Evolutionary conservation across 495 filamentous ascomycete genomes (phyloP).

Genomic region (Patellaria atrata): DNA sequence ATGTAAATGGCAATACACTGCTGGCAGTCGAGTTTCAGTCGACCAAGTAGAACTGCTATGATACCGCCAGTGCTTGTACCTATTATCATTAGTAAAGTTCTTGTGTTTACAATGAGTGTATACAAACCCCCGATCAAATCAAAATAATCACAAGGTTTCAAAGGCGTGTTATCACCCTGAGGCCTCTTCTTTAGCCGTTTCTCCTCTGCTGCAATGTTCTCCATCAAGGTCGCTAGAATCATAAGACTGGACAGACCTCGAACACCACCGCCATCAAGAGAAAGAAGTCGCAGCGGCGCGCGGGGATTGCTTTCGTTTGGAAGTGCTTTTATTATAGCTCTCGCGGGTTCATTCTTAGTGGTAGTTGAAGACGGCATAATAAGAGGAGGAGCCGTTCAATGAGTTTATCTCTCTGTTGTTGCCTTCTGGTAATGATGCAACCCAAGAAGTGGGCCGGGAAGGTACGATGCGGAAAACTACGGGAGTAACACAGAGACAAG

Average conservation of each 20-base stretch:
- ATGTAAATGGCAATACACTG: slow-evolving; percentile 19
- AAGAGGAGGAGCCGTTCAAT: too few relatives aligned
- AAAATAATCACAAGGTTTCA: slow-evolving; percentile 21
- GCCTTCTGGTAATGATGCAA: too few relatives aligned
- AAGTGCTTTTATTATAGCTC: too few relatives aligned
- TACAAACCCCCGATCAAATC: slow-evolving; percentile 10
- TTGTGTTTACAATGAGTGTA: neutral
- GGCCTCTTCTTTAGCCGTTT: slow-evolving; percentile 11
- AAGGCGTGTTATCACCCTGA: slow-evolving; percentile 7
- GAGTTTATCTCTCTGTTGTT: too few relatives aligned
- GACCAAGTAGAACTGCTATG: slow-evolving; percentile 21
- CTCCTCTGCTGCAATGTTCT: slow-evolving; percentile 17
- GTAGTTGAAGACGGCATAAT: too few relatives aligned
- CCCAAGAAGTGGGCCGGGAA: too few relatives aligned
- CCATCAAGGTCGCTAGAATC: slow-evolving; percentile 20
- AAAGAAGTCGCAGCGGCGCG: slow-evolving; percentile 17
- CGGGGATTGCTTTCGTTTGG: slow-evolving; percentile 15
- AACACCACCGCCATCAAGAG: slow-evolving; percentile 19
- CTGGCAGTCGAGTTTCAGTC: slow-evolving; percentile 17
- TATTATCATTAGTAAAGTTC: slow-evolving; percentile 4
- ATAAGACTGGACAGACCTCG: slow-evolving; percentile 20
- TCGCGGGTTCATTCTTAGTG: too few relatives aligned
- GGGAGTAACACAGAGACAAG: too few relatives aligned
- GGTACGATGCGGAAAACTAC: too few relatives aligned
- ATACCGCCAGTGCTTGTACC: slow-evolving; percentile 22